Evolutionary conservation across 805 yeast species (phyloP), one percentile per base, ranked within the genome.

Genomic region (Maudiozyma serrabonitensis): DNA sequence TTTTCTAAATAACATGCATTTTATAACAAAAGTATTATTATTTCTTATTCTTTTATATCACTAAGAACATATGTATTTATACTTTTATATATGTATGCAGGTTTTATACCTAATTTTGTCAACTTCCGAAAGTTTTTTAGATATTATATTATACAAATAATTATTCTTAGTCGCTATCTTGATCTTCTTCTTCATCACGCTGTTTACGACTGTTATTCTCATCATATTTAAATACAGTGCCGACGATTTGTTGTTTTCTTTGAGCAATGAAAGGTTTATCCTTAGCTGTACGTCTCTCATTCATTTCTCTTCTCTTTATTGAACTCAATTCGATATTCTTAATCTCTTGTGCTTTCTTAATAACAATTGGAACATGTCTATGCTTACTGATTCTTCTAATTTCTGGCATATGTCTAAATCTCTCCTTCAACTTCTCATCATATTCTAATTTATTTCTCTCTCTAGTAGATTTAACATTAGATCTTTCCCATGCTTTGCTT

Each of bases 401-500:
- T 68, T 93, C 99, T 1, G 99, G 99, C 98, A 93, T 90, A 71
- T 83, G 82, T 71, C 87, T 87, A 75, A 79, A 93, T 64, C 96
- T 78, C 62, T 91, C 95, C 69, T 90, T 90, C 67, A 93, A 77
- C 46, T 95, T 91, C 48, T 80, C 86, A 65, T 88, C 95, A 69
- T 93, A 91, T 68, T 91, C 96, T 59, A 89, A 71, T 68, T 87
- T 87, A 58, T 82, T 70, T 64, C 93, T 79, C 69, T 87, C 85
- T 59, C 85, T 79, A 9, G 93, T 71, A 2, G 93, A 81, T 69
- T 87, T 86, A 53, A 88, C 83, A 50, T 81, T 81, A 1, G 95
- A 75, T 61, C 97, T 76, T 52, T 87, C 95, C 66, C 85, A 80
- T 0, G 97, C 95, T 50, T 76, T 77, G 9, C 95, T 70, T 68